Evolutionary conservation across 2,329 filamentous ascomycete genomes (phyloP).

Genomic region (Xenoacremonium recifei): DNA sequence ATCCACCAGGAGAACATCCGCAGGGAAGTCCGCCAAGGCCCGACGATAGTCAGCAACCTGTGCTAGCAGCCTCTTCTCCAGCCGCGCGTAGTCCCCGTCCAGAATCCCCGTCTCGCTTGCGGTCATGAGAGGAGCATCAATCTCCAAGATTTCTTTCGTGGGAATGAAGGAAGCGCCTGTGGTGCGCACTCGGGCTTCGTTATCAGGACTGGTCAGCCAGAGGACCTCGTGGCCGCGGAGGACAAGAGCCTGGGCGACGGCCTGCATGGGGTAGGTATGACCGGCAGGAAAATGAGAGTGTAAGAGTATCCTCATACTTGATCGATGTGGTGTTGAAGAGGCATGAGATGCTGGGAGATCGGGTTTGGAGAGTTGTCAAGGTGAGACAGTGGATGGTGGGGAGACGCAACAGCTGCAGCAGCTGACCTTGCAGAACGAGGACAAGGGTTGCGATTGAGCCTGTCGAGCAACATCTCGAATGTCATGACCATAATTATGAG

Average conservation of each 20-base stretch:
- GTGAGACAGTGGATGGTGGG: too few relatives aligned
- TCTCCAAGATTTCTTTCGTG: slow-evolving; percentile 28
- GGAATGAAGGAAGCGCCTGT: slow-evolving; percentile 34
- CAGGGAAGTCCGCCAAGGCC: slow-evolving; percentile 25
- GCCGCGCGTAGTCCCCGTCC: slow-evolving; percentile 24
- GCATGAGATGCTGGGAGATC: too few relatives aligned
- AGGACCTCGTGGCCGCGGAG: slow-evolving; percentile 36
- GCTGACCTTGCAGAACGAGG: too few relatives aligned
- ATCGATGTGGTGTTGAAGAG: background rate
- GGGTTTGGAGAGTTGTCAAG: too few relatives aligned
- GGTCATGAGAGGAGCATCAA: slow-evolving; percentile 30
- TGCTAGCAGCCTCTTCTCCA: slow-evolving; percentile 29
- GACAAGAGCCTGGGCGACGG: slow-evolving; percentile 36
- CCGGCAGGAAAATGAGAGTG: slow-evolving; percentile 40
- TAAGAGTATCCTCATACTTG: slow-evolving; percentile 36
- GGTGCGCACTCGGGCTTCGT: slow-evolving; percentile 31
- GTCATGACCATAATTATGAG: too few relatives aligned
- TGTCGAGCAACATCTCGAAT: too few relatives aligned
- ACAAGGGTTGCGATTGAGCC: too few relatives aligned
- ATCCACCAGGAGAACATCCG: slow-evolving; percentile 36
- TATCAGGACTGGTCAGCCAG: slow-evolving; percentile 35
- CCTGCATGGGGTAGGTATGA: slow-evolving; percentile 39
- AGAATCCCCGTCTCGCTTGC: slow-evolving; percentile 30
- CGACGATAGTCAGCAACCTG: slow-evolving; percentile 36
- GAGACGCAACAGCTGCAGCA: too few relatives aligned